These are phyloP conservation scores for Pontederia crassipes DNA, from an alignment of 176 grass and related monocot species.

Conservation along the genomic window DNA sequence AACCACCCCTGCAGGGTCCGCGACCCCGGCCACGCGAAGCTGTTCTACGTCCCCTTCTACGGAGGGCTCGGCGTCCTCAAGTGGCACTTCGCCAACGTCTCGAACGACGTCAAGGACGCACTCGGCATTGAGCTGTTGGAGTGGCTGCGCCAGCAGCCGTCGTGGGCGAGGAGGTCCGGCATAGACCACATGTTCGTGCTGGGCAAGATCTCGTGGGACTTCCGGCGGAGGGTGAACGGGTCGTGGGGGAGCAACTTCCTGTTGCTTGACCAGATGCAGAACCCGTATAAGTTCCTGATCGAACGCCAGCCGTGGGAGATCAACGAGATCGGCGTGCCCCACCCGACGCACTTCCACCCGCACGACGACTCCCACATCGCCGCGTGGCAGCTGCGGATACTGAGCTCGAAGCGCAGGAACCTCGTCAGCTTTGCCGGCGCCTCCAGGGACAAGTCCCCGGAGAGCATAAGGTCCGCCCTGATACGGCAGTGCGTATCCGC, in stretches of 20 bases:
- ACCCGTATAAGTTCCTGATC: conserved; percentile 9
- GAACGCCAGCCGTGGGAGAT: conserved; percentile 6
- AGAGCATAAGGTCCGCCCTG: conserved; percentile 7
- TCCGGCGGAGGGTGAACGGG: background rate
- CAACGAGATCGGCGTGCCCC: conserved; percentile 4
- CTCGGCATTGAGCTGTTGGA: background rate
- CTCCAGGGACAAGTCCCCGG: too few species aligned
- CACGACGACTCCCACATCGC: conserved; percentile 7
- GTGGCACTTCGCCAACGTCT: background rate
- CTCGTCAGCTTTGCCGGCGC: conserved; percentile 9
- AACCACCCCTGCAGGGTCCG: conserved; percentile 6
- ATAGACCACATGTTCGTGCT: conserved; percentile 15
- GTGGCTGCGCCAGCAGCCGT: background rate
- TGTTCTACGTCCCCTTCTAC: conserved; percentile 12
- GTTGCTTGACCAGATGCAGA: background rate
- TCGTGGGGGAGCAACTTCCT: conserved; percentile 13
- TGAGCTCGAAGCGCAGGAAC: background rate
- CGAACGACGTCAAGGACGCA: background rate
- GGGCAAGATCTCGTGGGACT: conserved; percentile 17
- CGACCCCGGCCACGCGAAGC: conserved; percentile 3
- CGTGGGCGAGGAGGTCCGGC: conserved; percentile 2
- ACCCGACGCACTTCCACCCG: conserved; percentile 13
- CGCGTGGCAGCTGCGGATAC: background rate
- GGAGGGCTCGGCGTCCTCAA: background rate
- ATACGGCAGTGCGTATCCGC: background rate